phyloP scores from a whole-genome alignment of 148 eudicot genomes.

The Amaranthus hypochondriacus region DNA sequence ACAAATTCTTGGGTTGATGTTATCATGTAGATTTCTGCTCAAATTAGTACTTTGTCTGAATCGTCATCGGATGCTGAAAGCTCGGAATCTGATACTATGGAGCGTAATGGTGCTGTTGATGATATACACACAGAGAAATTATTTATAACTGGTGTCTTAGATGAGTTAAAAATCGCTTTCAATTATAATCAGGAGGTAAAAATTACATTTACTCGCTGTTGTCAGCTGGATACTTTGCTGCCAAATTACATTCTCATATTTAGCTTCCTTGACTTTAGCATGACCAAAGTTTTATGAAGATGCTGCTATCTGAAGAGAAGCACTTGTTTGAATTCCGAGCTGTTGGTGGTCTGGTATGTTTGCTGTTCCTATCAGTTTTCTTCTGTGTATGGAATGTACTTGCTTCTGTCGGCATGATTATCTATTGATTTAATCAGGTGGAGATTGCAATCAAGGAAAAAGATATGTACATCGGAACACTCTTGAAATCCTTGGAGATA shows the following conservation, averaged over 20 bases:
- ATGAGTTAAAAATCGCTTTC: conserved; percentile 78
- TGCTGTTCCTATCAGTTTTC: conserved; percentile 1
- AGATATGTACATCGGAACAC: conserved; percentile 87
- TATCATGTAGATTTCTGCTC: conserved; percentile 61
- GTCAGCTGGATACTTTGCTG: conserved; percentile 1
- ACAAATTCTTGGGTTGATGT: not conserved
- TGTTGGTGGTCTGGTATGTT: conserved; percentile 89
- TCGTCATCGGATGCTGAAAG: conserved; percentile 81
- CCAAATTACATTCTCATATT: not conserved
- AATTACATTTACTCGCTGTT: conserved; percentile 2
- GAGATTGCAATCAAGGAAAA: conserved; percentile 68
- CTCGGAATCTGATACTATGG: conserved; percentile 39
- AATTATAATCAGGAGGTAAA: conserved; percentile 58
- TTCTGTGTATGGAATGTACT: not conserved
- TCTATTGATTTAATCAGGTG: conserved; percentile 46
- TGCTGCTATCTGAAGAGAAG: conserved; percentile 77
- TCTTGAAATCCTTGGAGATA: conserved; percentile 82
- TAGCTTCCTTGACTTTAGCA: conserved; percentile 30
- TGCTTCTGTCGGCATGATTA: conserved; percentile 15
- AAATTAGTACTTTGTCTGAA: conserved; percentile 67
- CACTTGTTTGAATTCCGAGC: conserved; percentile 92
- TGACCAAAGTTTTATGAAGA: conserved; percentile 52
- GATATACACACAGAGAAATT: conserved; percentile 49
- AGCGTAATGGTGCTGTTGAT: conserved; percentile 35
- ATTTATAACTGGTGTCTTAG: conserved; percentile 78